Percentiles rank a stretch among this genome's conserved stretches.
phyloP scores from a whole-genome alignment of 2,329 filamentous ascomycete genomes.

The Aspergillus pseudonomiae region DNA sequence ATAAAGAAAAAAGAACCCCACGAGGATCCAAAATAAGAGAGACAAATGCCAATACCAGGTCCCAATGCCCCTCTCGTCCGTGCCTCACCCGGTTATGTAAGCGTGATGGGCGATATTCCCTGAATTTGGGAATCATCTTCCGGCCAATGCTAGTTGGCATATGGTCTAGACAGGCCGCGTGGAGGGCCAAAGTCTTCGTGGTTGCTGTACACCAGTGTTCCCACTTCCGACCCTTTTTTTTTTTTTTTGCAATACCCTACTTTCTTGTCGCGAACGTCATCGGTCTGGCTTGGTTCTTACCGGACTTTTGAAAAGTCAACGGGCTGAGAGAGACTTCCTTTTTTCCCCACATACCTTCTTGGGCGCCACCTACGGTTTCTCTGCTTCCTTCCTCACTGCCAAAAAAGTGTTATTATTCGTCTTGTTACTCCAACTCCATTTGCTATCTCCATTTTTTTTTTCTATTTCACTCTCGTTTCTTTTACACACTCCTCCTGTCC shows the following conservation, averaged over 20 bases:
- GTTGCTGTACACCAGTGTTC: slow-evolving; percentile 4
- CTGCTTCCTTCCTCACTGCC: slow-evolving; percentile 22
- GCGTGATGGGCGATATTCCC: slow-evolving; percentile 12
- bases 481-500: slow-evolving; percentile 13
- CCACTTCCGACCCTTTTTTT: slow-evolving; percentile 16
- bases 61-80: neutral
- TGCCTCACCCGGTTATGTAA: slow-evolving; percentile 13
- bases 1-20: neutral
- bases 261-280: slow-evolving; percentile 35
- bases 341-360: slow-evolving; percentile 35
- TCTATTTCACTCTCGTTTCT: slow-evolving; percentile 8
- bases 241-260: slow-evolving; percentile 21
- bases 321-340: neutral
- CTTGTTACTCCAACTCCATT: slow-evolving; percentile 4
- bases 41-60: neutral
- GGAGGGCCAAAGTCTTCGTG: slow-evolving; percentile 8
- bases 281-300: slow-evolving; percentile 30
- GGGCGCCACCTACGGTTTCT: slow-evolving; percentile 27
- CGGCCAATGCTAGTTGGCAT: slow-evolving; percentile 20
- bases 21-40: neutral
- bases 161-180: slow-evolving; percentile 17
- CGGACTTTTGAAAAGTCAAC: slow-evolving; percentile 17
- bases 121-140: slow-evolving; percentile 24
- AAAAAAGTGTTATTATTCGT: slow-evolving; percentile 8
- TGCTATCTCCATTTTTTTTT: slow-evolving; percentile 7